Percentiles rank a stretch among this genome's conserved stretches.
Evolutionary conservation across 2,329 filamentous ascomycete species (phyloP).

Genomic region (Alternaria sp.): DNA sequence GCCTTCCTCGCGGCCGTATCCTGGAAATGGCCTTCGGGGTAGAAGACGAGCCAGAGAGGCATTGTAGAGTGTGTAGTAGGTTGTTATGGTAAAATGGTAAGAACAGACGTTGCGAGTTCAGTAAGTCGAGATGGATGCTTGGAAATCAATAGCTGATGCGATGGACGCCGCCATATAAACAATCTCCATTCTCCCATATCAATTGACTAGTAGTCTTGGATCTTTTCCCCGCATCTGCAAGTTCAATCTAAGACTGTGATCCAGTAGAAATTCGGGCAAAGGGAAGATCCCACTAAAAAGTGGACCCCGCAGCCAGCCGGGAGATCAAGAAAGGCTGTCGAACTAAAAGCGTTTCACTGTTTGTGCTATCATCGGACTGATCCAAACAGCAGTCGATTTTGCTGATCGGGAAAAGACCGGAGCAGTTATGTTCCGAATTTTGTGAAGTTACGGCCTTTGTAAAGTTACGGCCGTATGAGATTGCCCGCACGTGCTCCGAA

Average conservation of each 20-base stretch:
- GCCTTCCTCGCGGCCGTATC: conserved; percentile 36
- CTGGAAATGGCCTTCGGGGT: conserved; percentile 45
- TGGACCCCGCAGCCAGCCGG: background rate
- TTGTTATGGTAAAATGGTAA: background rate
- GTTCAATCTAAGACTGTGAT: too few relatives aligned
- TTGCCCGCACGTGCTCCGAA: background rate
- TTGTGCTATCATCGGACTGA: too few relatives aligned
- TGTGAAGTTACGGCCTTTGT: background rate
- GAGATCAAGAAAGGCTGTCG: background rate
- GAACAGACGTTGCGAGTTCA: background rate
- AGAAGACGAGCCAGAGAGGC: conserved; percentile 53
- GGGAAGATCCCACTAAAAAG: too few relatives aligned
- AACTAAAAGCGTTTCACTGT: background rate
- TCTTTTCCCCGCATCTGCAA: too few relatives aligned
- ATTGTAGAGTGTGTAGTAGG: conserved; percentile 29
- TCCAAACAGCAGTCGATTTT: background rate
- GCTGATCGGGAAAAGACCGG: background rate
- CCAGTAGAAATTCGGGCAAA: too few relatives aligned
- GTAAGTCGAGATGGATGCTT: background rate
- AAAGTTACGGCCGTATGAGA: background rate
- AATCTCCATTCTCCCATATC: background rate
- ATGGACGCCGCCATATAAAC: background rate
- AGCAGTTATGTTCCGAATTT: background rate
- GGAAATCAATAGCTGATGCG: background rate
- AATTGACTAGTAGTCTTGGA: background rate